Conservation (phyloP, 345 rosid species). For the Alliaria petiolata region DNA sequence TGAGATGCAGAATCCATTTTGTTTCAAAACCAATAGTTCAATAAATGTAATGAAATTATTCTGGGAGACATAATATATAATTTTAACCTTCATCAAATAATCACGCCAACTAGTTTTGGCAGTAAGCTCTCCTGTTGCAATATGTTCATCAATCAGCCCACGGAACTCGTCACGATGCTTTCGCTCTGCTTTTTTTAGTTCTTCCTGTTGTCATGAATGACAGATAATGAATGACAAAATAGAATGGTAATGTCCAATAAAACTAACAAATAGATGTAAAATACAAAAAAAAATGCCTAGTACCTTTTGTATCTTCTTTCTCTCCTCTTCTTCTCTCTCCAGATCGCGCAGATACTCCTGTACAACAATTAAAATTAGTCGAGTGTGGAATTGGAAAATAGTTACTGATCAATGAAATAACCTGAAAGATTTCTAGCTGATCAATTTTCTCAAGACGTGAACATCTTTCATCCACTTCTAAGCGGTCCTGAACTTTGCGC, state of each 20-base stretch:
- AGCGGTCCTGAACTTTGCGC: constrained; percentile 93
- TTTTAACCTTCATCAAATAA: constrained; percentile 60
- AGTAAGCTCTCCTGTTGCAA: constrained; percentile 62
- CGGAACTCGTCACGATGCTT: constrained; percentile 97
- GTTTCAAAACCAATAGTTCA: constrained; percentile 14
- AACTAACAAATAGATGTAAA: constrained; percentile 2
- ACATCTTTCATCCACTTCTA: constrained; percentile 93
- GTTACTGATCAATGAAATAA: constrained; percentile 23
- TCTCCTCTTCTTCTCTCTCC: constrained; percentile 93
- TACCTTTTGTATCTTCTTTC: constrained; percentile 87
- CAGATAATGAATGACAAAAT: constrained; percentile 21
- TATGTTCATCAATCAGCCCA: constrained; percentile 79
- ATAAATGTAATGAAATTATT: constrained; percentile 1
- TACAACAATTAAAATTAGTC: constrained; percentile 35
- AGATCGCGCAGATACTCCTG: constrained; percentile 82
- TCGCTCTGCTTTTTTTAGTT: constrained; percentile 80
- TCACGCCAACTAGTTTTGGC: constrained; percentile 90
- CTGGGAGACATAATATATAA: constrained; percentile 10
- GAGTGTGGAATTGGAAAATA: constrained; percentile 4
- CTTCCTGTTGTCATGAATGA: constrained; percentile 58
- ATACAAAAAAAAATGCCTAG: neutral
- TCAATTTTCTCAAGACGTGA: constrained; percentile 85
- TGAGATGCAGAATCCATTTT: constrained; percentile 28
- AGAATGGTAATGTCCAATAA: constrained; percentile 7
- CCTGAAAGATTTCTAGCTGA: constrained; percentile 90